Evolutionary conservation across 768 basidiomycete species (phyloP).

Genomic region (Lentinula guzmanii): DNA sequence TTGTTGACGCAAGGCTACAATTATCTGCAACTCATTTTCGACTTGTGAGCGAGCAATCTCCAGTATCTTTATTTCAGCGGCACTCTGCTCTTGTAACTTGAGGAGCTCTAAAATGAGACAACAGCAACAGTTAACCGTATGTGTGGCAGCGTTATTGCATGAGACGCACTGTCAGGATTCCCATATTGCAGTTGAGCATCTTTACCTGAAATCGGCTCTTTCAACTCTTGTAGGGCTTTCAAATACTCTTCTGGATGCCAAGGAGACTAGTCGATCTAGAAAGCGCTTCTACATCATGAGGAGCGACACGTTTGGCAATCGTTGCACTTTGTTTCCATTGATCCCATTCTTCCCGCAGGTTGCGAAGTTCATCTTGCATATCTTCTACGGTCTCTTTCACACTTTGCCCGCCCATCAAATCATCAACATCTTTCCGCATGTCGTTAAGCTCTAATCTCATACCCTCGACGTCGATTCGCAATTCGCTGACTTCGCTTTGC

Average conservation of each 20-base stretch:
- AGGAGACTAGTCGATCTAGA: background rate
- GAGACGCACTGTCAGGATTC: background rate
- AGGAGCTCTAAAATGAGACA: background rate
- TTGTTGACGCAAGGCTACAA: background rate
- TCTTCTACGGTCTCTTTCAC: background rate
- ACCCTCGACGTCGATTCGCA: background rate
- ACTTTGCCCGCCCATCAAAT: background rate
- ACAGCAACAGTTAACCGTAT: background rate
- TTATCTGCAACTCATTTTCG: background rate
- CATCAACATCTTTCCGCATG: background rate
- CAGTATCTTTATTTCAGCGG: background rate
- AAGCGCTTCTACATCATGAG: too few relatives aligned
- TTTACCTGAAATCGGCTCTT: background rate
- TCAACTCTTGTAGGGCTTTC: background rate
- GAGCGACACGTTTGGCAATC: too few relatives aligned
- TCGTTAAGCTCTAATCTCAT: background rate
- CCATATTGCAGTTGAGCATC: background rate
- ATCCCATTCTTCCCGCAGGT: background rate
- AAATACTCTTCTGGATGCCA: background rate
- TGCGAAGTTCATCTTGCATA: background rate
- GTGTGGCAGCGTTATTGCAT: background rate
- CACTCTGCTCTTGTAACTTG: background rate
- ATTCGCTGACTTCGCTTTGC: background rate
- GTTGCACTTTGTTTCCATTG: background rate
- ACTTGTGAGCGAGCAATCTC: background rate